Percentiles rank a stretch among this genome's conserved stretches.
Conservation (phyloP, 495 filamentous ascomycete species). For the Melanomma pulvis-pyrius region DNA sequence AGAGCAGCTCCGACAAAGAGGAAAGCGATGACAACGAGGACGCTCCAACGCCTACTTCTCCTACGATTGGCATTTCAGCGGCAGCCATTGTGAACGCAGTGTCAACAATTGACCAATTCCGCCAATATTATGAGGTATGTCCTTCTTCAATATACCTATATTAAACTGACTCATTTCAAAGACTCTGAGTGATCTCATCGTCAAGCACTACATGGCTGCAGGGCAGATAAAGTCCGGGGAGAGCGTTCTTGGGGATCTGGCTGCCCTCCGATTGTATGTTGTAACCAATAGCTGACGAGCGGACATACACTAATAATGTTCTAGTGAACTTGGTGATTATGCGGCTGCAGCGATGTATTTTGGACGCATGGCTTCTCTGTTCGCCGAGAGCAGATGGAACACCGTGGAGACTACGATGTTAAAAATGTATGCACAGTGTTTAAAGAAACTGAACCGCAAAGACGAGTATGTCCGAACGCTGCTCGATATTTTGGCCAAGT, state of each 20-base stretch:
- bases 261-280: slow-evolving; percentile 74
- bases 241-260: slow-evolving; percentile 79
- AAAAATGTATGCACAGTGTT: slow-evolving; percentile 80
- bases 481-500: slow-evolving; percentile 73
- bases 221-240: slow-evolving; percentile 75
- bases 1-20: slow-evolving; percentile 30
- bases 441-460: slow-evolving; percentile 71
- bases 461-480: slow-evolving; percentile 81
- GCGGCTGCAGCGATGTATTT: slow-evolving; percentile 76
- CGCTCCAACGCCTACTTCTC: slow-evolving; percentile 7
- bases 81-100: slow-evolving; percentile 26
- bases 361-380: slow-evolving; percentile 77
- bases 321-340: slow-evolving; percentile 67
- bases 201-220: slow-evolving; percentile 69
- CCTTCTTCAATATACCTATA: neutral
- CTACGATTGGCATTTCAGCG: slow-evolving; percentile 29
- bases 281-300: neutral
- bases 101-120: slow-evolving; percentile 37
- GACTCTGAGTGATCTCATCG: slow-evolving; percentile 49
- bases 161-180: slow-evolving; percentile 11
- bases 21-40: slow-evolving; percentile 40
- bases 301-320: slow-evolving; percentile 3
- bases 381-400: slow-evolving; percentile 78
- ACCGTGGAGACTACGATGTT: slow-evolving; percentile 80
- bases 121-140: slow-evolving; percentile 38